Conservation (phyloP, 2,329 filamentous ascomycete genomes). For the Talaromyces albobiverticillius region DNA sequence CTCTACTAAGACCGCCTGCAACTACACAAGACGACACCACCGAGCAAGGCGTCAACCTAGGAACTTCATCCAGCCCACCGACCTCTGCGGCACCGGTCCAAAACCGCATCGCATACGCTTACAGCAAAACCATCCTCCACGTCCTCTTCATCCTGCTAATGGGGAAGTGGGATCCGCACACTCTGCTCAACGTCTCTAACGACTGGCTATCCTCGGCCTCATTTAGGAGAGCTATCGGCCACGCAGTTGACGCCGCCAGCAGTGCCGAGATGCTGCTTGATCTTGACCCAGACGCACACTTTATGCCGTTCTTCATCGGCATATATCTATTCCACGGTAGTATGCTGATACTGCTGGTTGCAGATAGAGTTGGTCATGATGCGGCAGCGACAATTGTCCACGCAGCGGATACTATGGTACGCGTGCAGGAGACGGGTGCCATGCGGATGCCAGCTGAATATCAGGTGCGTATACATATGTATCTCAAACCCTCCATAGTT, state of each 20-base stretch:
- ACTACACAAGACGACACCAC: too few relatives aligned
- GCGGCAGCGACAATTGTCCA: too few relatives aligned
- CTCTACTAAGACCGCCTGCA: background rate
- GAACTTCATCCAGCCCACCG: background rate
- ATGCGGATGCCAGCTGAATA: too few relatives aligned
- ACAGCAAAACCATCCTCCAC: background rate
- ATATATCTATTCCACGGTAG: background rate
- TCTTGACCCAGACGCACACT: background rate
- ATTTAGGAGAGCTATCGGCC: background rate
- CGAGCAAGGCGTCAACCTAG: background rate
- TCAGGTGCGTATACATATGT: too few relatives aligned
- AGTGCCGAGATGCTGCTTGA: background rate
- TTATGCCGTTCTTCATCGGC: background rate
- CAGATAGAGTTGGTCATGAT: background rate
- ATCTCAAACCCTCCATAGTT: too few relatives aligned
- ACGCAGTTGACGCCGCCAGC: background rate
- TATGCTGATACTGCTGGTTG: background rate
- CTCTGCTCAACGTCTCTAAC: background rate
- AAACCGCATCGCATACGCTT: background rate
- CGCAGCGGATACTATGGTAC: too few relatives aligned
- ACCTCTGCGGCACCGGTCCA: too few relatives aligned
- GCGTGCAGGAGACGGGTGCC: too few relatives aligned
- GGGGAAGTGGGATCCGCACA: background rate
- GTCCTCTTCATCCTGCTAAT: background rate
- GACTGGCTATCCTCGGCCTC: background rate